Conservation (phyloP, 305 asterid genomes). For the Ajuga reptans region DNA sequence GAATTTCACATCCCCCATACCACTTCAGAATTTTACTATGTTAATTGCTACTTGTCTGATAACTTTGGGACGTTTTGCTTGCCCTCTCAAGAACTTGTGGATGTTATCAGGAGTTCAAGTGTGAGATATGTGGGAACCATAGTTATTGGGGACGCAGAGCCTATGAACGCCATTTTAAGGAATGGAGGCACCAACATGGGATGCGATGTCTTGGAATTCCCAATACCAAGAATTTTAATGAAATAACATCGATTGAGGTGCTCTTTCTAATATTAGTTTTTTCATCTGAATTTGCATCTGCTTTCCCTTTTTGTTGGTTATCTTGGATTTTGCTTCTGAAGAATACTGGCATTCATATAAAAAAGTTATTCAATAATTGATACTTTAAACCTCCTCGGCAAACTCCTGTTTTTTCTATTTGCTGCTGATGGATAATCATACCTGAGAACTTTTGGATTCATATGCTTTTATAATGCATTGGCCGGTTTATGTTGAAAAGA, state of each 20-base stretch:
- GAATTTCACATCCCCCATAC: too few species aligned
- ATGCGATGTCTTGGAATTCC: constrained; percentile 97
- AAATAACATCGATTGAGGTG: constrained; percentile 85
- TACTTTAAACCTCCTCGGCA: neutral
- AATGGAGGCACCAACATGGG: constrained; percentile 95
- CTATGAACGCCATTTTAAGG: constrained; percentile 97
- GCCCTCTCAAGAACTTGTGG: constrained; percentile 6
- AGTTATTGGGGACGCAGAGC: constrained; percentile 99
- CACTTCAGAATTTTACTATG: too few species aligned
- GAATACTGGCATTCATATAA: neutral
- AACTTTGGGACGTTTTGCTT: neutral
- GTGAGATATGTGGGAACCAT: constrained; percentile 96
- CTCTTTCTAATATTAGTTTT: neutral
- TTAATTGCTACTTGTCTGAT: neutral
- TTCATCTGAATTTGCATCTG: neutral
- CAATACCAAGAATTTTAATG: constrained; percentile 86
- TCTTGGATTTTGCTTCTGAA: neutral
- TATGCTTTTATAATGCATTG: neutral
- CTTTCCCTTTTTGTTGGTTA: neutral
- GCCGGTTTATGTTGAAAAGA: neutral
- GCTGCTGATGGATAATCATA: too few species aligned
- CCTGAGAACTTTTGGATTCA: neutral
- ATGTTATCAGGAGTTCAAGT: constrained; percentile 78
- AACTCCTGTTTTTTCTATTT: too few species aligned
- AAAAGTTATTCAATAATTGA: neutral